Conservation (phyloP, 1,139 yeast genomes). For the Hemisphaericaspora lyxosophila region DNA sequence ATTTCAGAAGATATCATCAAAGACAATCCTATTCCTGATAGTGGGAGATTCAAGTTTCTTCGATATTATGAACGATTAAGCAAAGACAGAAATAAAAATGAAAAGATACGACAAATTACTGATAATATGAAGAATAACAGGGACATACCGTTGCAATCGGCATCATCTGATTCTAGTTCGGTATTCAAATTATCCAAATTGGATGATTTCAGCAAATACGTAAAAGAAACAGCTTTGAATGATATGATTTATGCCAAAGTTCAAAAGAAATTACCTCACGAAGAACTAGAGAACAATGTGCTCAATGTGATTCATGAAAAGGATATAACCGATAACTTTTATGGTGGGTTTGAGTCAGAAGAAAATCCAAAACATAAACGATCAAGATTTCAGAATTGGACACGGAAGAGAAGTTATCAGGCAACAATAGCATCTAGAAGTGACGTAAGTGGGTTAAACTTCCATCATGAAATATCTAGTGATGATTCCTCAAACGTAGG, state of each 20-base stretch:
- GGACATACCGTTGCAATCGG: conserved; percentile 29
- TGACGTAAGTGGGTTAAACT: conserved; percentile 13
- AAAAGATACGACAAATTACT: conserved; percentile 13
- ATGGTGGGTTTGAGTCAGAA: conserved; percentile 21
- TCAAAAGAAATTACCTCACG: conserved; percentile 10
- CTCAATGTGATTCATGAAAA: conserved; percentile 30
- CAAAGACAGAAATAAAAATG: conserved; percentile 13
- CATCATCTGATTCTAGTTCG: conserved; percentile 23
- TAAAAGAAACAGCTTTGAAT: conserved; percentile 38
- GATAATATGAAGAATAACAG: conserved; percentile 16
- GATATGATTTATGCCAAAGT: conserved; percentile 29
- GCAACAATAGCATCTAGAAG: conserved; percentile 6
- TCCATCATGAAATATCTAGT: conserved; percentile 8
- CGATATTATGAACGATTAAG: conserved; percentile 25
- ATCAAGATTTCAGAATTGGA: background rate
- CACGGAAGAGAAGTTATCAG: background rate
- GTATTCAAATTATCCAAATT: conserved; percentile 35
- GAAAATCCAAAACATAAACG: conserved; percentile 9
- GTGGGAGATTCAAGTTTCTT: conserved; percentile 32
- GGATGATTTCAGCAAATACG: conserved; percentile 38
- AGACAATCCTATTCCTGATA: conserved; percentile 10
- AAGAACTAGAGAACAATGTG: conserved; percentile 12
- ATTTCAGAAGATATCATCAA: conserved; percentile 17
- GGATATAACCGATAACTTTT: conserved; percentile 33
- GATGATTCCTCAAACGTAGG: conserved; percentile 12